Evolutionary conservation across 2,329 filamentous ascomycete genomes (phyloP), one percentile per base, ranked within the genome.

Genomic region (Fusarium devonianum): DNA sequence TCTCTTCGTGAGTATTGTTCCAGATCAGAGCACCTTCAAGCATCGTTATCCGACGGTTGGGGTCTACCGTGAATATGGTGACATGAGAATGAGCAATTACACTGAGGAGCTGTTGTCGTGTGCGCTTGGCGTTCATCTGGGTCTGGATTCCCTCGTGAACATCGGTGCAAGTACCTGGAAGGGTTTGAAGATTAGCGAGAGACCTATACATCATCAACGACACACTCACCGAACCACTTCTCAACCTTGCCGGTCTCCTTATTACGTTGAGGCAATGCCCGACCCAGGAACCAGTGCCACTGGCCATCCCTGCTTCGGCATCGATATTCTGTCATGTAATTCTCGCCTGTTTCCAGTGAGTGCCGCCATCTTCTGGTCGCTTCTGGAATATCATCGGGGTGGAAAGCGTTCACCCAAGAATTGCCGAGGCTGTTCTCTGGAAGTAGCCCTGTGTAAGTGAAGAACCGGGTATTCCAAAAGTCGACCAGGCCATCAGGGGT

Each of bases 391-490:
- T 92, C 89, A 19, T 92, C 88, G 0, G 82, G 81, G 60, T 92
- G 88, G 56, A 91, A 88, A 1, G 84, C 78, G 3, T 77, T 71
- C 61, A 76, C 73, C 86, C 87, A 90, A 2, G 80, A 80, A 21
- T 75, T 64, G 1, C 87, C 88, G 3, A 87, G 59, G 18, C 84
- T 88, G 8, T 85, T 75, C 33, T 87, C 82, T 8, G 78, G 75
- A 0, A 78, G 79, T 17, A 91, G 70, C 0, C 89, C 87, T 0
- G 89, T 92, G 62, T 89, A 92, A n/a, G 83, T 80, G 63, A 89
- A 90, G 87, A 89, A 93, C n/a, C 86, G 76, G 35, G 83, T 81
- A 49, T 88, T 89, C 69, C 87, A 92, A 71, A 90, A 92, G 62
- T 92, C 88, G 58, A 84, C 79, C 18, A 74, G 61, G 0, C 89